Evolutionary conservation across 306 rosid species (phyloP), one percentile per base, ranked within the genome.

Genomic region (Sicyos baderoa): DNA sequence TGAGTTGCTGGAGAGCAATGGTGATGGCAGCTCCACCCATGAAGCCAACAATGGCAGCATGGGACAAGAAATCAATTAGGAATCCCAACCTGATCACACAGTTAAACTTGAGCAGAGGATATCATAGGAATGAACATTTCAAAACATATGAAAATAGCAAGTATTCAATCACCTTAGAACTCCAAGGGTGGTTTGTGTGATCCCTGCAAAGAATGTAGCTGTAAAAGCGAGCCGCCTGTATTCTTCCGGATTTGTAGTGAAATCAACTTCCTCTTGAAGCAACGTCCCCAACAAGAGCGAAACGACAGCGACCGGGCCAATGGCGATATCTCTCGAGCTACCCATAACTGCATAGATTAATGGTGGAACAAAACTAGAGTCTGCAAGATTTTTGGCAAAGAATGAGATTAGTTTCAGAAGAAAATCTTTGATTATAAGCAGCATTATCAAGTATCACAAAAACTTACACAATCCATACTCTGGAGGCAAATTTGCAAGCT

Each of bases 11-110:
- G 58, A 93, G 99, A 75, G 97, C 81, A 82, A 90, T 93, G 27
- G 99, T 90, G 81, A 93, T 85, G 50, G 99, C 99, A 79, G 99
- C 99, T 74, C 99, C 98, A 40, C 91, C 96, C 99, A 90, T 88
- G 79, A 93, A 93, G 48, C 99, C 96, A 6, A 90, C 97, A 76
- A 90, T 80, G 76, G 99, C 99, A 78, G 96, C 97, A 85, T 93
- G 97, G 4, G 99, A 93, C 72, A 93, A 83, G 79, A 93, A 93
- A 66, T 90, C 97, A 55, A 93, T 90, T 88, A 93, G 81, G 84
- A 93, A 90, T 21, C 99, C 99, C 82, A 93, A 67, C 86, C 97
- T 93, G 89, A 23, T 64, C 54, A 55, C 53, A 71, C 9, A 55
- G 44, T 23, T 15, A 2, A 32, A 32, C 37, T 32, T 32, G 5